Conservation (phyloP, 225 moss, liverwort and hornwort genomes). For the Physcomitrellopsis africana region DNA sequence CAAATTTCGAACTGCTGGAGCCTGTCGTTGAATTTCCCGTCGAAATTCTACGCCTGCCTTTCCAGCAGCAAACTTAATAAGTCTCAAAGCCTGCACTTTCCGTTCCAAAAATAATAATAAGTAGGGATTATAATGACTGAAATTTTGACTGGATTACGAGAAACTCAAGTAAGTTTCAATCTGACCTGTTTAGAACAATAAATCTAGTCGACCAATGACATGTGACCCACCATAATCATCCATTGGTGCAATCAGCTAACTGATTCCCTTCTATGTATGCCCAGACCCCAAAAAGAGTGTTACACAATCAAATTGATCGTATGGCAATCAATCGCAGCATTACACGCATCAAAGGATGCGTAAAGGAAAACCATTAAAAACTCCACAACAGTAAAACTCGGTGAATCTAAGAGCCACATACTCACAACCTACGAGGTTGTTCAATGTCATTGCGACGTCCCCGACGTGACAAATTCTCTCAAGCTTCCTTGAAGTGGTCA, state of each 20-base stretch:
- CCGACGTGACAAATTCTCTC: not conserved
- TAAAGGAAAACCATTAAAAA: not conserved
- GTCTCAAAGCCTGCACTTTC: constrained; percentile 54
- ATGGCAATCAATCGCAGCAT: constrained; percentile 24
- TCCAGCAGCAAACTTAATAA: constrained; percentile 63
- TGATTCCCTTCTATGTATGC: no score
- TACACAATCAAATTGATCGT: constrained; percentile 2
- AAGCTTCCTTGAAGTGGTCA: constrained; percentile 6
- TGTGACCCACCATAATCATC: not conserved
- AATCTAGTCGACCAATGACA: not conserved
- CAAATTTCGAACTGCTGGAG: constrained; percentile 52
- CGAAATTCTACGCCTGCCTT: constrained; percentile 63
- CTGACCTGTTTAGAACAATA: not conserved
- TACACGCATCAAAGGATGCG: constrained; percentile 4
- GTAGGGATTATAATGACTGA: not conserved
- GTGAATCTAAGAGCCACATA: no score
- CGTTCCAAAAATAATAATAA: constrained; percentile 23
- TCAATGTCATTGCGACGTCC: not conserved
- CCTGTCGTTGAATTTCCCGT: constrained; percentile 68
- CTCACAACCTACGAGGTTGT: not conserved
- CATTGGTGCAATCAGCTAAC: not conserved
- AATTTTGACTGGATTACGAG: not conserved
- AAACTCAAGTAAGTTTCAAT: not conserved
- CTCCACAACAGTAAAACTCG: no score
- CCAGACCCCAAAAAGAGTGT: no score